Base-by-base conservation (phyloP, 768 basidiomycete genomes). In the Sarcodon aspratus region DNA sequence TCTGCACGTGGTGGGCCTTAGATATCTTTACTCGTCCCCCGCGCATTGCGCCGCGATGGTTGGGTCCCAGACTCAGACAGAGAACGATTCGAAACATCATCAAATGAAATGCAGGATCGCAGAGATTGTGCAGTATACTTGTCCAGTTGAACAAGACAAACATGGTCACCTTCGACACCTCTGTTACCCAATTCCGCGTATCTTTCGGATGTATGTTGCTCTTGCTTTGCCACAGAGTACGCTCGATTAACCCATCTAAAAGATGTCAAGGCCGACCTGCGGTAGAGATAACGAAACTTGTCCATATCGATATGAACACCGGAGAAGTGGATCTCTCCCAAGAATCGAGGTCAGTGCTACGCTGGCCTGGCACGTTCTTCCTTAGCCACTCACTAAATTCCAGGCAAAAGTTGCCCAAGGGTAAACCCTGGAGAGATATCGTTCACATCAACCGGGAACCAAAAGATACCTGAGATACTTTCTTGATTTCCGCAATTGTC, bases 61-160 rank as follows among this genome's bases (percentile, higher is more conserved):
- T 33, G 17, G 54, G 55, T 50, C 55, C 48, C 44, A 48, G 11
- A 18, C 48, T 18, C 32, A 43, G 31, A 43, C 47, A 42, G 38
- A 46, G 48, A 33, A 50, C 36, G 34, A 37, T 27, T n/a, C 11
- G 33, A 17, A 46, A 0, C 48, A 52, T n/a, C n/a, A n/a, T 27
- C 21, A 27, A 27, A 27, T 27, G 21, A 59, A 62, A 58, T 90
- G 85, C 64, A 72, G 66, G 38, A 67, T 90, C 12, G 71, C 74
- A 11, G 86, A 90, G 66, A 76, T 91, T 42, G 63, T 82, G 8
- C 89, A 90, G 58, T 84, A 76, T 61, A 73, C 67, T 27, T 92
- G 87, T 61, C 65, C 74, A 42, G 56, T 64, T 40, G 66, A 73
- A 50, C 56, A 53, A 12, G 58, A 53, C 37, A 36, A 38, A 32